Evolutionary conservation across 2,329 filamentous ascomycete genomes (phyloP).

Genomic region (Alternaria sp.): DNA sequence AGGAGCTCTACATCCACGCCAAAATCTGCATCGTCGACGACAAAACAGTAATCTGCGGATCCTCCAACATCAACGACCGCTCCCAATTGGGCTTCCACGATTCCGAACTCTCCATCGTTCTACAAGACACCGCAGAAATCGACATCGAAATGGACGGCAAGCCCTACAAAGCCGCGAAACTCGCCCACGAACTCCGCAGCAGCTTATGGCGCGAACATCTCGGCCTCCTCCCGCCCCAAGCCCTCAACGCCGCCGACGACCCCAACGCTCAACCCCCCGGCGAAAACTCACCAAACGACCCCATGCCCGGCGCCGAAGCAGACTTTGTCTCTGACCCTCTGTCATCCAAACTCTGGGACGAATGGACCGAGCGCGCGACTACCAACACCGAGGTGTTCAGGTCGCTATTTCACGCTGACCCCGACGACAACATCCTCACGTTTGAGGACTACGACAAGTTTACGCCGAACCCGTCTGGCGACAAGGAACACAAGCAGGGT

Average conservation of each 20-base stretch:
- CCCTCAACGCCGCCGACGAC: slow-evolving; percentile 68
- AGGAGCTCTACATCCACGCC: slow-evolving; percentile 93
- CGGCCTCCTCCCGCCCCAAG: slow-evolving; percentile 78
- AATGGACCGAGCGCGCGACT: slow-evolving; percentile 73
- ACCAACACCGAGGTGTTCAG: slow-evolving; percentile 77
- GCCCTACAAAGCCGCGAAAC: slow-evolving; percentile 77
- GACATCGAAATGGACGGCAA: slow-evolving; percentile 79
- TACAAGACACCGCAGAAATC: slow-evolving; percentile 79
- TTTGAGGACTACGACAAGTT: slow-evolving; percentile 91
- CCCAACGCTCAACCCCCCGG: slow-evolving; percentile 79
- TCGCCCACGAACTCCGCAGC: slow-evolving; percentile 79
- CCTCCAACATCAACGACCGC: slow-evolving; percentile 90
- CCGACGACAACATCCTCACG: slow-evolving; percentile 85
- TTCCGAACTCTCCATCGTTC: slow-evolving; percentile 86
- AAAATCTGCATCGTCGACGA: slow-evolving; percentile 93
- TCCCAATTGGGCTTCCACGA: slow-evolving; percentile 88
- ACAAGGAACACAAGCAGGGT: slow-evolving; percentile 72
- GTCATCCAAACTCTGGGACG: slow-evolving; percentile 63
- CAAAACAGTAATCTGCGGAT: slow-evolving; percentile 81
- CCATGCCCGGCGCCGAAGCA: slow-evolving; percentile 72
- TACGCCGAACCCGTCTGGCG: slow-evolving; percentile 59
- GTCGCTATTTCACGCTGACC: slow-evolving; percentile 86
- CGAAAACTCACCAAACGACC: slow-evolving; percentile 71
- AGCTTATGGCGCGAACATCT: slow-evolving; percentile 92
- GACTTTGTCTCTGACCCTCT: slow-evolving; percentile 68